Conservation (phyloP, 1,139 yeast species). For the Lodderomyces metapsilosis region DNA sequence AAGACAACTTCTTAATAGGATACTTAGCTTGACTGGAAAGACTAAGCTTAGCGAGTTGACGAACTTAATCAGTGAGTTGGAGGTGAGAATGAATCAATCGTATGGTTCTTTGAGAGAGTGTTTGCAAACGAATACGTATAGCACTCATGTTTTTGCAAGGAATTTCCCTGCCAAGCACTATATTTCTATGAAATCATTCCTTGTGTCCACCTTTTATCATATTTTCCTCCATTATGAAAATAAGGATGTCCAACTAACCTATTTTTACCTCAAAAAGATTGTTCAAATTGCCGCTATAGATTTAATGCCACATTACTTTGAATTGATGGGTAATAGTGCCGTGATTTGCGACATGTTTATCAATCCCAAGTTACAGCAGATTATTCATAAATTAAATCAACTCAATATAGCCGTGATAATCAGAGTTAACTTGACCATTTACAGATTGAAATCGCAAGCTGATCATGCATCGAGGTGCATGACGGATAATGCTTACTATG, state of each 20-base stretch:
- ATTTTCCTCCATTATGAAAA: conserved; percentile 42
- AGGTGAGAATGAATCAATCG: conserved; percentile 16
- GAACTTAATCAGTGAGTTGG: conserved; percentile 21
- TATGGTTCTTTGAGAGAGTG: conserved; percentile 24
- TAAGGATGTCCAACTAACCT: conserved; percentile 24
- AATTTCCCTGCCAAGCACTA: conserved; percentile 28
- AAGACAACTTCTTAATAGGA: conserved; percentile 16
- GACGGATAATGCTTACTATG: conserved; percentile 19
- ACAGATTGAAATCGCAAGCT: conserved; percentile 15
- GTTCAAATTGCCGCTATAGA: conserved; percentile 29
- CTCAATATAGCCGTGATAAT: conserved; percentile 31
- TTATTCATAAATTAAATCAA: conserved; percentile 40
- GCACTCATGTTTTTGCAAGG: conserved; percentile 18
- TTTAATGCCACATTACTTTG: conserved; percentile 40
- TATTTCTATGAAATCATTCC: conserved; percentile 31
- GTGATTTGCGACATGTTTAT: conserved; percentile 39
- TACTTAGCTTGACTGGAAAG: conserved; percentile 23
- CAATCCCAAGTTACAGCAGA: conserved; percentile 40
- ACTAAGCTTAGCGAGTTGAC: conserved; percentile 25
- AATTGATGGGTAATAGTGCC: conserved; percentile 29
- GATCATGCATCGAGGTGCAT: conserved; percentile 19
- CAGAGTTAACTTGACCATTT: conserved; percentile 26
- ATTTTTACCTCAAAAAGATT: conserved; percentile 36
- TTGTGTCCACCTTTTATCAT: conserved; percentile 36
- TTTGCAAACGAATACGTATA: conserved; percentile 17